Conservation (phyloP, 768 basidiomycete genomes). For the Suillus plorans region DNA sequence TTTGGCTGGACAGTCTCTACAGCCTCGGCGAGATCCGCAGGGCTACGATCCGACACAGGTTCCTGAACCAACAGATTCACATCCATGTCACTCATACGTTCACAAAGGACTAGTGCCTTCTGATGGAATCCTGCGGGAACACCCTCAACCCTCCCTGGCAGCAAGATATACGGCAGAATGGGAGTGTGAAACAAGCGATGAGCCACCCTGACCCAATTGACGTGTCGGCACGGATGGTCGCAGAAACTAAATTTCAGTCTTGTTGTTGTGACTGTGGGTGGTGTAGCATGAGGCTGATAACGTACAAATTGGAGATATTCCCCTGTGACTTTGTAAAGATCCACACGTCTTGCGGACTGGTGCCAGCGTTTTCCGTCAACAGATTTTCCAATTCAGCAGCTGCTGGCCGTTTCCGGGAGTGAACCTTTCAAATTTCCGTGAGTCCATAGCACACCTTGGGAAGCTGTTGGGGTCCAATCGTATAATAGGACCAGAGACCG, state of each 20-base stretch:
- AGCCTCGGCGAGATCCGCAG: constrained; percentile 7
- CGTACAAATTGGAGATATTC: constrained; percentile 80
- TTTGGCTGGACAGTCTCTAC: constrained; percentile 7
- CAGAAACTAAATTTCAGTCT: neutral
- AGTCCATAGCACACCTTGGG: constrained; percentile 31
- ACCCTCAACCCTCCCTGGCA: constrained; percentile 25
- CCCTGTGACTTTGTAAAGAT: constrained; percentile 75
- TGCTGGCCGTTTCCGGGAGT: constrained; percentile 1
- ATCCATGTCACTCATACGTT: constrained; percentile 27
- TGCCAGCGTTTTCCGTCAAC: constrained; percentile 30
- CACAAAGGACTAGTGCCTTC: constrained; percentile 23
- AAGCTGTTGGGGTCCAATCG: constrained; percentile 66
- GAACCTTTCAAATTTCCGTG: constrained; percentile 1
- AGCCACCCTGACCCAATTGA: constrained; percentile 23
- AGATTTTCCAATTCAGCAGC: constrained; percentile 28
- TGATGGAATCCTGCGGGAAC: constrained; percentile 31
- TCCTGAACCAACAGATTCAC: constrained; percentile 13
- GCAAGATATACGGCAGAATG: constrained; percentile 31
- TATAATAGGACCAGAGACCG: constrained; percentile 73
- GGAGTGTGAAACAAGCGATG: constrained; percentile 34
- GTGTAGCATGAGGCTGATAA: constrained; percentile 22
- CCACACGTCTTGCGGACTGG: constrained; percentile 47
- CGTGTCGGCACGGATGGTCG: constrained; percentile 11
- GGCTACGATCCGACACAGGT: neutral
- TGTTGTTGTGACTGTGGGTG: neutral